phyloP scores from a whole-genome alignment of 2,329 filamentous ascomycete genomes.

The Talaromyces sp. region DNA sequence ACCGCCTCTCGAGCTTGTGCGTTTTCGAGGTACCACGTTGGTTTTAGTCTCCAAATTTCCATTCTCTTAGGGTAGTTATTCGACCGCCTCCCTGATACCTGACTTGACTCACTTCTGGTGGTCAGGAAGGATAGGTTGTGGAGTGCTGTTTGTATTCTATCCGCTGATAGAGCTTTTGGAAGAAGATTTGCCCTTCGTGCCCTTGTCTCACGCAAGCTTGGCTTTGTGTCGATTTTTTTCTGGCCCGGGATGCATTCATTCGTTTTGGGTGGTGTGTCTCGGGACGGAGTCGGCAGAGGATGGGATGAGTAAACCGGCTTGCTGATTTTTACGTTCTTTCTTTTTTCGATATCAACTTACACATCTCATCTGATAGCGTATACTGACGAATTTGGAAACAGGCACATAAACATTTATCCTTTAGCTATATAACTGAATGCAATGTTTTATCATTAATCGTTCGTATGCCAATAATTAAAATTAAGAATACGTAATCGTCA shows the following conservation, averaged over 20 bases:
- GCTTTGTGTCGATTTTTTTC: slow-evolving; percentile 32
- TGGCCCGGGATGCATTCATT: slow-evolving; percentile 26
- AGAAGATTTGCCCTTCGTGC: background rate
- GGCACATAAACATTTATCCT: background rate
- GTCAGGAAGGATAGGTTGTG: slow-evolving; percentile 46
- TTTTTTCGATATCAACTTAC: background rate
- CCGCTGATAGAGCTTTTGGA: slow-evolving; percentile 20
- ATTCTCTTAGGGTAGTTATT: slow-evolving; percentile 25
- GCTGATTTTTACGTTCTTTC: slow-evolving; percentile 26
- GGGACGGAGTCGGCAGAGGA: slow-evolving; percentile 36
- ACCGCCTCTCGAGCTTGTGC: slow-evolving; percentile 35
- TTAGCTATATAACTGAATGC: background rate
- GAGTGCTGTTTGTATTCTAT: slow-evolving; percentile 30
- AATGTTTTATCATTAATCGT: slow-evolving; percentile 1
- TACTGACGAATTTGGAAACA: background rate
- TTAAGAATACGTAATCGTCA: slow-evolving; percentile 5
- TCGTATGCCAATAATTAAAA: background rate
- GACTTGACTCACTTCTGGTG: slow-evolving; percentile 31
- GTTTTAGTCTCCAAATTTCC: slow-evolving; percentile 19
- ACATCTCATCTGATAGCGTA: background rate
- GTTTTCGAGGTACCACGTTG: slow-evolving; percentile 19
- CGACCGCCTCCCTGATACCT: slow-evolving; percentile 43
- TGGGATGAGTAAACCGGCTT: slow-evolving; percentile 45
- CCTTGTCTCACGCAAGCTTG: slow-evolving; percentile 28
- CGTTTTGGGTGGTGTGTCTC: slow-evolving; percentile 37